These are phyloP conservation scores for Marchantia polymorpha DNA, from an alignment of 225 moss, liverwort and hornwort genomes.

Conservation along the genomic window DNA sequence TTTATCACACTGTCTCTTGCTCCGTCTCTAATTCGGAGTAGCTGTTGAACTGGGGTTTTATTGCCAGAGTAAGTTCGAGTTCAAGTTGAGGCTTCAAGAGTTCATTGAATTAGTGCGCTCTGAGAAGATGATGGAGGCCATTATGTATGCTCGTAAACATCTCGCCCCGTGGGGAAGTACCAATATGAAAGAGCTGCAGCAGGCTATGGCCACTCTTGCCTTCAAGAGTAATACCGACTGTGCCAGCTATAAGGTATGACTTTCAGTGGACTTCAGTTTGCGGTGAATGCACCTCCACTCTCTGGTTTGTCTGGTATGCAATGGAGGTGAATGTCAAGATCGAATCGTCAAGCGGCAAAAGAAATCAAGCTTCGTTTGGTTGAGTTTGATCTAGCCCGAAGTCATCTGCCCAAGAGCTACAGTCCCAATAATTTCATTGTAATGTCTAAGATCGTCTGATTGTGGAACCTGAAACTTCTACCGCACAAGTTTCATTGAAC, in stretches of 20 bases:
- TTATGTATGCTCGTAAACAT: conserved; percentile 94
- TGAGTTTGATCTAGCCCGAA: not conserved
- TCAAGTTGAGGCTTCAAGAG: conserved; percentile 96
- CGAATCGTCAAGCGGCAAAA: not conserved
- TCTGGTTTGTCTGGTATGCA: too few species aligned
- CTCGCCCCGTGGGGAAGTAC: conserved; percentile 90
- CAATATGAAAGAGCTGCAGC: conserved; percentile 99
- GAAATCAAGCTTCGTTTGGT: not conserved
- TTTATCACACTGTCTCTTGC: too few species aligned
- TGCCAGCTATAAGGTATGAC: conserved; percentile 83
- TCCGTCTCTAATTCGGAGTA: too few species aligned
- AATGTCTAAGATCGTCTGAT: not conserved
- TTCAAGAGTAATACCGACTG: conserved; percentile 99
- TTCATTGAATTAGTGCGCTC: conserved; percentile 96
- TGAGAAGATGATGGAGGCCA: conserved; percentile 99
- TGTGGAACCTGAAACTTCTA: not conserved
- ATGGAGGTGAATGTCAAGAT: not conserved
- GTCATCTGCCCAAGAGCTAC: not conserved
- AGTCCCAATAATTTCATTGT: not conserved
- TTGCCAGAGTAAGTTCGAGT: conserved; percentile 93
- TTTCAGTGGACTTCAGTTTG: not conserved
- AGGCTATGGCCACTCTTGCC: conserved; percentile 99
- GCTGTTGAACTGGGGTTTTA: not conserved
- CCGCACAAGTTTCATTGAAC: not conserved
- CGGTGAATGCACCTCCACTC: too few species aligned